Evolutionary conservation across 371 early-diverging fungal species (phyloP), one percentile per base, ranked within the genome.

Genomic region (Fennellomyces sp.): DNA sequence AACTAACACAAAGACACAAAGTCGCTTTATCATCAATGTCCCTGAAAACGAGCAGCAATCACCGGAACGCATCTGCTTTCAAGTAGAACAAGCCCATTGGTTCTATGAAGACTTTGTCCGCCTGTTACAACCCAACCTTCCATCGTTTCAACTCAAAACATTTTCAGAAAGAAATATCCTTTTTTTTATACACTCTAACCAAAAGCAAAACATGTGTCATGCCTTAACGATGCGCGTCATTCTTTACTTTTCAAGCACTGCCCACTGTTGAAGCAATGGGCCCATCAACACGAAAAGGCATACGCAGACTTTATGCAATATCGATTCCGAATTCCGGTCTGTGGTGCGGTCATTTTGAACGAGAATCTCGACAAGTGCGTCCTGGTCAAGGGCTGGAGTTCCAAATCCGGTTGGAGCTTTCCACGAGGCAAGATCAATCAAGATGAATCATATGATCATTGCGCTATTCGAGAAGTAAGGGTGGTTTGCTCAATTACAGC

Each of bases 11-110:
- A 30, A 28, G n/a, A 25, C 10, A 7, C 49, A 36, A 11, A 94
- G 94, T 70, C 97, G 99, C 29, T 99, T 99, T 83, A 93, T 99
- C 63, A 91, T 99, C 74, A 95, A 97, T 73, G 89, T 99, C 2
- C 97, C 98, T 17, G 91, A 92, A 41, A 94, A 90, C 66, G 99
- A 99, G 70, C 80, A 94, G 7, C 69, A 88, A 7, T 89, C 93
- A 25, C 87, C 94, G 11, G 97, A 96, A 68, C 85, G 99, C 38
- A 94, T 99, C 48, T 95, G 95, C 65, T 99, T 99, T 73, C 98
- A 98, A 79, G 93, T 99, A 49, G 99, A 99, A 70, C 97, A 98
- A 76, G 99, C 99, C 5, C 97, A 99, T 72, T 99, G 99, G 99
- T 99, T 94, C 75, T 98, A 98, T 75, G 96, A 97, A 67, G 99